Evolutionary conservation across 1,284 basidiomycete species (phyloP).

Genomic region (Cutaneotrichosporon dermatis): DNA sequence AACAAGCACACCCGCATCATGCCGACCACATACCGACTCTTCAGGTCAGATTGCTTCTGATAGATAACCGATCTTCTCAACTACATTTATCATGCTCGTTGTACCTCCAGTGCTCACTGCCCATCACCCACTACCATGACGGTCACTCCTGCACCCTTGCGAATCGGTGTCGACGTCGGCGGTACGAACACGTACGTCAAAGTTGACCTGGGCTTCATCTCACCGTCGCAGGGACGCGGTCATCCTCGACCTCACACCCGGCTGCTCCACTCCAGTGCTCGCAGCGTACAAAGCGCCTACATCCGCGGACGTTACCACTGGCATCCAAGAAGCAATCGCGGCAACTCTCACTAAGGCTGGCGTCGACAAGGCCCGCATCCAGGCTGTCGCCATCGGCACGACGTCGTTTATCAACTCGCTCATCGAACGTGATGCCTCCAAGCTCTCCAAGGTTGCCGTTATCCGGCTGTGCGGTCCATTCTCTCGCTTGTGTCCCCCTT

Average conservation of each 20-base stretch:
- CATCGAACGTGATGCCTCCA: slow-evolving; percentile 23
- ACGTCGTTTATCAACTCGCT: slow-evolving; percentile 40
- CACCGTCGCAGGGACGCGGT: slow-evolving; percentile 55
- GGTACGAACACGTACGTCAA: slow-evolving; percentile 45
- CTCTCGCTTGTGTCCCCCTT: slow-evolving; percentile 27
- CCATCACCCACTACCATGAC: too few species aligned
- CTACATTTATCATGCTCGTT: too few species aligned
- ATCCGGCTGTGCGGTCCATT: slow-evolving; percentile 35
- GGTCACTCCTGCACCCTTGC: slow-evolving; percentile 8
- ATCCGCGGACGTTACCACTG: slow-evolving; percentile 55
- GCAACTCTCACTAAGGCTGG: slow-evolving; percentile 5
- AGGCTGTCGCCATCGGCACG: slow-evolving; percentile 35
- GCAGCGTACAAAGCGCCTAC: slow-evolving; percentile 56
- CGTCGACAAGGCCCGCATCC: slow-evolving; percentile 12
- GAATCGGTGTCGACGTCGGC: slow-evolving; percentile 55
- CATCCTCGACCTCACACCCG: slow-evolving; percentile 52
- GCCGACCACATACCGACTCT: too few species aligned
- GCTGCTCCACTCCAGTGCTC: slow-evolving; percentile 43
- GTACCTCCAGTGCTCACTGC: too few species aligned
- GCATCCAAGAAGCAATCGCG: slow-evolving; percentile 46
- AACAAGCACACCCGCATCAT: too few species aligned
- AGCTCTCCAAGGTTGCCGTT: slow-evolving; percentile 33
- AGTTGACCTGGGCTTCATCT: not conserved
- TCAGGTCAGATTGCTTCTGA: too few species aligned
- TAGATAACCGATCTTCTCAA: too few species aligned